Base-by-base conservation (phyloP, 495 filamentous ascomycete species). In the Penicillium riverlandense region DNA sequence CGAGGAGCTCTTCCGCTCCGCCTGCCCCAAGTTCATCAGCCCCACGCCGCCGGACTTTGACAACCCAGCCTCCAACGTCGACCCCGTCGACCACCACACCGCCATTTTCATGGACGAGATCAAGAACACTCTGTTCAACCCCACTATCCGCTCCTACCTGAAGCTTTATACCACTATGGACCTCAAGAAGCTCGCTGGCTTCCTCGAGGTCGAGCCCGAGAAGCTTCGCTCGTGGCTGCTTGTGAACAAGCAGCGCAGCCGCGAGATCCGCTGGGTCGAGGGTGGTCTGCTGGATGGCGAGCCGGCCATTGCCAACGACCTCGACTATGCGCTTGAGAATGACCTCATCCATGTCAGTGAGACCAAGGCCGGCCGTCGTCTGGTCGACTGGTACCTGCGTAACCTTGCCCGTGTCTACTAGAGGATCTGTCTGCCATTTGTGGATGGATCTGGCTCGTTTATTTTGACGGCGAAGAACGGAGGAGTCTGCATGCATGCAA, bases 101-200 rank as follows among this genome's bases (percentile, higher is more conserved):
- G 75, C 83, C 57, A 85, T 97, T 71, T 98, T 98, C 75, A 96
- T 98, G 91, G 88, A 95, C 48, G 92, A 97, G 74, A 90, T 98
- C 59, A 94, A 92, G 81, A 95, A 96, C 78, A 97, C 95, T 71
- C 84, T 83, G 72, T 82, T 73, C 62, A 88, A 85, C 62, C 92
- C 92, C 33, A 96, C 90, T 32, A 79, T 98, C 57, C 94, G 91
- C 72, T 96, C 90, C 42, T 98, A 97, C 75, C 80, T 98, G 45
- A 92, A 95, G 63, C 88, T 98, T 43, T 98, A 98, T 77, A 97
- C 94, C 34, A 98, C 94, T 49, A 96, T 97, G 88, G 92, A 98
- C 60, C 73, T 98, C 50, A 91, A 94, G 75, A 98, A 98, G 72
- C 80, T 98, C 43, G 91, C 92, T 44, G 90, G 89, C 41, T 97